Evolutionary conservation across 257 asterid genomes (phyloP), one percentile per base, ranked within the genome.

Genomic region (Buddleja alternifolia): DNA sequence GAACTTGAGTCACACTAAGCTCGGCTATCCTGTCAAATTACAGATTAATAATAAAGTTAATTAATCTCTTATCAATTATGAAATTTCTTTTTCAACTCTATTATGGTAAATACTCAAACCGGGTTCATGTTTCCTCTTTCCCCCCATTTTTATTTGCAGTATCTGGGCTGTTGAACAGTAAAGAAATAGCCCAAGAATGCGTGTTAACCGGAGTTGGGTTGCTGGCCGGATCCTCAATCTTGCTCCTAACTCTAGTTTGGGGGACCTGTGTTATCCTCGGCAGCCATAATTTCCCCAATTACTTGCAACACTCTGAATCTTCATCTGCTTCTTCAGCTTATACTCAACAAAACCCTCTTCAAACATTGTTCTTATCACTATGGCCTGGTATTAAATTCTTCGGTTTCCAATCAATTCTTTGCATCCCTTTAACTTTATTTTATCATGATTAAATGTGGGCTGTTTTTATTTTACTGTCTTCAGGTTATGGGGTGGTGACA

Each of bases 201-300:
- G 83, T 83, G 34, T 55, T 64, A 37, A 81, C 88, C n/a, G 91
- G 88, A 19, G 85, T 83, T 11, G 91, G 86, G 17, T 59, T 85
- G 51, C 71, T 83, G 39, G 88, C 91, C 65, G 91, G 88, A 71
- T 78, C 91, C 64, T 80, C 88, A 6, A 83, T 83, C 56, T 73
- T 83, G 63, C 80, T 77, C 14, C 88, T 85, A 62, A 76, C 85
- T 0, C 16, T 85, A 14, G 15, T 83, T 16, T 83, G 88, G 88
- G 88, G 88, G 29, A 80, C 81, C 19, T 78, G 86, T 44, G 72
- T 80, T n/a, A 51, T 83, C 19, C 60, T 83, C 66, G 85, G 70
- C 20, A 66, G 77, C 41, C 75, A 59, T 55, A 20, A 73, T 32
- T 65, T 50, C n/a, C 58, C 66, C 19, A 19, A 46, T 50, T 44